A percentile compares a stretch with the other conserved stretches of the same genome.
Conservation (phyloP, 2,329 filamentous ascomycete genomes). For the Kalmusia sp. region DNA sequence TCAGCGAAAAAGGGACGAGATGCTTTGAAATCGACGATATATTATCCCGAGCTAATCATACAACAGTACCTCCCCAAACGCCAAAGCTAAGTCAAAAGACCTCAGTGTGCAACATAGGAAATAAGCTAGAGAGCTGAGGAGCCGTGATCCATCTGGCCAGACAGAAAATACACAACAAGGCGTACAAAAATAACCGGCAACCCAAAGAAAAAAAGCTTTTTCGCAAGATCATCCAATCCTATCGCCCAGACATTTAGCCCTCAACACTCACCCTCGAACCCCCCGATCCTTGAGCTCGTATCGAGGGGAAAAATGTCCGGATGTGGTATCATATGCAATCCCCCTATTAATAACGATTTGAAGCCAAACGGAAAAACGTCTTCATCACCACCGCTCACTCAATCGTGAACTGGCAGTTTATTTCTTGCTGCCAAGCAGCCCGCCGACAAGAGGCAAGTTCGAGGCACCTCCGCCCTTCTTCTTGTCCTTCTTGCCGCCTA, state of each 20-base stretch:
- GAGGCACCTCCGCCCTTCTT: conserved; percentile 48
- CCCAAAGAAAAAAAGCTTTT: background rate
- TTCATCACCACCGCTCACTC: conserved; percentile 2
- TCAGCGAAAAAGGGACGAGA: background rate
- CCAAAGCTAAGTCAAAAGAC: conserved; percentile 3
- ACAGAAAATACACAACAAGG: conserved; percentile 15
- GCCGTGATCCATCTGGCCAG: conserved; percentile 14
- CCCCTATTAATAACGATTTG: background rate
- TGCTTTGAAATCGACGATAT: background rate
- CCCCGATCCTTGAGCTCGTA: conserved; percentile 38
- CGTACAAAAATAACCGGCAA: conserved; percentile 13
- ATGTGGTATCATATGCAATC: conserved; percentile 24
- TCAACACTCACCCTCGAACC: conserved; percentile 30
- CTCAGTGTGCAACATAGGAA: conserved; percentile 23
- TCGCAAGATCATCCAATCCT: conserved; percentile 5
- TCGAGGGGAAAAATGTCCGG: background rate
- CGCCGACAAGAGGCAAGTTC: conserved; percentile 55
- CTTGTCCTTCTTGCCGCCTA: conserved; percentile 65
- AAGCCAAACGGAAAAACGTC: conserved; percentile 20
- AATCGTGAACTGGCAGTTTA: conserved; percentile 19
- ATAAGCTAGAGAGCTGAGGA: conserved; percentile 16
- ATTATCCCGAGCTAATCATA: conserved; percentile 25
- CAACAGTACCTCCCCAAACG: conserved; percentile 15
- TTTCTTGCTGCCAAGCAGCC: conserved; percentile 52
- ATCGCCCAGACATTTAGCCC: conserved; percentile 3